Conservation (phyloP, 805 yeast species). For the Tetrapisispora phaffii region DNA sequence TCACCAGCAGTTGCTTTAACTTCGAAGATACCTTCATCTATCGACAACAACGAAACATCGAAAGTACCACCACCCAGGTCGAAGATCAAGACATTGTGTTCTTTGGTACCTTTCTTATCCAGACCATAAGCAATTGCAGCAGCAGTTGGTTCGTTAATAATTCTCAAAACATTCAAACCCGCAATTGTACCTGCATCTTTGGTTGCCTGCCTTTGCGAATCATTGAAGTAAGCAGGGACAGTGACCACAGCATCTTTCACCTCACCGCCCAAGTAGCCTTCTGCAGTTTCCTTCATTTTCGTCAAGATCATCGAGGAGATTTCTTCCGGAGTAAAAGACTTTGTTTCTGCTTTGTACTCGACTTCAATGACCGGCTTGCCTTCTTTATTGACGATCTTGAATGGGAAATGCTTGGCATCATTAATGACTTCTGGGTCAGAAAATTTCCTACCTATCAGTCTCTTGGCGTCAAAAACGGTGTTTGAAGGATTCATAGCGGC, state of each 20-base stretch:
- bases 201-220: conserved; percentile 96
- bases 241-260: conserved; percentile 90
- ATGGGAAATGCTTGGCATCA: conserved; percentile 82
- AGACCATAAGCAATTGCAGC: conserved; percentile 97
- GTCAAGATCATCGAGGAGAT: conserved; percentile 84
- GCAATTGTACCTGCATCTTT: conserved; percentile 97
- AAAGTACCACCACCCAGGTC: conserved; percentile 98
- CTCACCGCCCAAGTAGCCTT: conserved; percentile 68
- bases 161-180: conserved; percentile 88
- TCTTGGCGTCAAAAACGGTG: conserved; percentile 87
- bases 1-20: conserved; percentile 73
- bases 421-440: conserved; percentile 66
- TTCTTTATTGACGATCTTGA: conserved; percentile 60
- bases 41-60: conserved; percentile 86
- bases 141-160: conserved; percentile 95
- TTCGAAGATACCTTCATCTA: conserved; percentile 93
- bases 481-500: conserved; percentile 88
- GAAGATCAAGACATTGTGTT: conserved; percentile 82
- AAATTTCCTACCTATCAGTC: conserved; percentile 86
- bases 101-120: conserved; percentile 64
- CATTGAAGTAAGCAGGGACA: conserved; percentile 95
- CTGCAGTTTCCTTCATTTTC: conserved; percentile 89
- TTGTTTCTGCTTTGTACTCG: conserved; percentile 74
- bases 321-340: conserved; percentile 88
- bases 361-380: conserved; percentile 78